These are phyloP conservation scores for Paspalum vaginatum DNA, from an alignment of 176 grass and related monocot species.

Conservation along the genomic window DNA sequence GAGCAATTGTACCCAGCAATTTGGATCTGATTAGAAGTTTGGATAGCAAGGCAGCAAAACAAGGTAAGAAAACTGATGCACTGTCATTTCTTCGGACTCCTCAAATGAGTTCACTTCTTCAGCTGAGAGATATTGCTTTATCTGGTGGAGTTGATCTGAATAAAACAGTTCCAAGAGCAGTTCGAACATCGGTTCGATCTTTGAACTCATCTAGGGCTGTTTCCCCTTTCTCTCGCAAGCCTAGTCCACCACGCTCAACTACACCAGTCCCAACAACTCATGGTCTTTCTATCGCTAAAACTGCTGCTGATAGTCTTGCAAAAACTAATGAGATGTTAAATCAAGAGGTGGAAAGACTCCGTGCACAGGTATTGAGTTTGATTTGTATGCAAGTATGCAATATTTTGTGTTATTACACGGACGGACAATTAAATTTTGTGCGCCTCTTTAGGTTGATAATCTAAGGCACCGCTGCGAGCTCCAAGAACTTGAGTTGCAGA, in stretches of 20 bases:
- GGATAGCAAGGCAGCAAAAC: constrained; percentile 74
- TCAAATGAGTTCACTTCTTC: constrained; percentile 79
- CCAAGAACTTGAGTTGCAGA: constrained; percentile 87
- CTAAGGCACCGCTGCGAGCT: constrained; percentile 69
- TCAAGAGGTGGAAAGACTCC: constrained; percentile 87
- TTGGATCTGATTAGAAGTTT: constrained; percentile 85
- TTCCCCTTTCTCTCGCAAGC: constrained; percentile 89
- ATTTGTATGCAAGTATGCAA: constrained; percentile 19
- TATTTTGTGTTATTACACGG: constrained; percentile 3
- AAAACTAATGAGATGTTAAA: constrained; percentile 86
- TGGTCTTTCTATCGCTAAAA: constrained; percentile 82
- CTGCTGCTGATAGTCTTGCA: constrained; percentile 63
- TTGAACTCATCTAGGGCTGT: constrained; percentile 88
- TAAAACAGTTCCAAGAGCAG: constrained; percentile 65
- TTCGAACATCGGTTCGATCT: constrained; percentile 58
- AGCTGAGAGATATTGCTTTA: constrained; percentile 76
- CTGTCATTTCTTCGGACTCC: constrained; percentile 61
- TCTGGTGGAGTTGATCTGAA: constrained; percentile 68
- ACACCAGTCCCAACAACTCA: constrained; percentile 81
- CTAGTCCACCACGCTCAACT: constrained; percentile 81
- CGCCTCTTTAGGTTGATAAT: constrained; percentile 73
- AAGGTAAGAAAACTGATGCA: constrained; percentile 64
- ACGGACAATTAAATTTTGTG: constrained; percentile 23
- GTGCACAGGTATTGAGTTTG: constrained; percentile 66
- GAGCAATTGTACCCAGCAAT: constrained; percentile 69